Evolutionary conservation across 2,329 filamentous ascomycete genomes (phyloP).

Genomic region (Endocalyx cinctus): DNA sequence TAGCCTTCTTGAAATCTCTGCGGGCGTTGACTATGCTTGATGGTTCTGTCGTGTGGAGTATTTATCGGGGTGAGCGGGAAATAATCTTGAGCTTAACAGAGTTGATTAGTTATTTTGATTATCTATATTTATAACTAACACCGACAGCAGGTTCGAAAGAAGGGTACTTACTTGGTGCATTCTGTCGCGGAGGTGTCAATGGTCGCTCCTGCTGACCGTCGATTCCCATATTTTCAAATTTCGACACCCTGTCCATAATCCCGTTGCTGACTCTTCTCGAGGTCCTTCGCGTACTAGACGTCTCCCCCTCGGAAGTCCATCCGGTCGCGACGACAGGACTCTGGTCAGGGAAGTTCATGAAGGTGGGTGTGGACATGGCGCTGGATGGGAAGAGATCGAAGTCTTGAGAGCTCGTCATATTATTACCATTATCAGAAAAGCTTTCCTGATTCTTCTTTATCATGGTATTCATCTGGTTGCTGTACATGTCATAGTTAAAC

Average conservation of each 20-base stretch:
- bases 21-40: constrained; percentile 37
- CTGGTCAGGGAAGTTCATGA: constrained; percentile 47
- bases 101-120: no score
- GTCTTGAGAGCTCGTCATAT: constrained; percentile 38
- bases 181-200: constrained; percentile 58
- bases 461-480: constrained; percentile 37
- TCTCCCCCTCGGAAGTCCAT: constrained; percentile 49
- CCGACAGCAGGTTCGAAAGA: neutral
- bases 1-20: constrained; percentile 56
- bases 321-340: constrained; percentile 36
- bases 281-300: constrained; percentile 35
- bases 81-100: constrained; percentile 43
- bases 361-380: constrained; percentile 44
- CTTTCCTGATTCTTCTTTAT: constrained; percentile 43
- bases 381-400: constrained; percentile 47
- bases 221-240: constrained; percentile 51
- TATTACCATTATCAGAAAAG: constrained; percentile 31
- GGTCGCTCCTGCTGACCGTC: constrained; percentile 47
- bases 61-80: constrained; percentile 65
- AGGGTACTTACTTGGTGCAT: constrained; percentile 52
- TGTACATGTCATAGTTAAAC: constrained; percentile 44
- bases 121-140: neutral
- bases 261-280: constrained; percentile 55
- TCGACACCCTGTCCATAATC: constrained; percentile 55
- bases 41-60: constrained; percentile 50